Conservation (phyloP, 2,329 filamentous ascomycete genomes). For the Penicillium janthinellum region DNA sequence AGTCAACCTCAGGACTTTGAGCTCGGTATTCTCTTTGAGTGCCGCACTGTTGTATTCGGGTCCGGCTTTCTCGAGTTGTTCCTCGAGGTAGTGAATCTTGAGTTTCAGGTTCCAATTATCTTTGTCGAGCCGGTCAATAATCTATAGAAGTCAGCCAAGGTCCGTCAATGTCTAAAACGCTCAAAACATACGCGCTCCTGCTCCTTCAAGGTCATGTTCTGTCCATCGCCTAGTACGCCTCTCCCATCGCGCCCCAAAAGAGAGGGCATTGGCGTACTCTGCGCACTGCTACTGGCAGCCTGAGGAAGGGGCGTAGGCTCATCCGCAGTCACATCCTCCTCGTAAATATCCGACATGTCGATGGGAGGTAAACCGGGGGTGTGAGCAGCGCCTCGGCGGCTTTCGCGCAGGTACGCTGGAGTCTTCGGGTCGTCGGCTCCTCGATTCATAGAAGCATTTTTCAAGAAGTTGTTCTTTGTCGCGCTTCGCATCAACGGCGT, state of each 20-base stretch:
- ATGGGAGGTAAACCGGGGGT: constrained; percentile 73
- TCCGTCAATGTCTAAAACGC: neutral
- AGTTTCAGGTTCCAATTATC: constrained; percentile 97
- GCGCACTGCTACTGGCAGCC: constrained; percentile 74
- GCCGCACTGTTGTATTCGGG: constrained; percentile 88
- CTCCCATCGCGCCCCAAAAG: constrained; percentile 65
- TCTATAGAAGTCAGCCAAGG: constrained; percentile 42
- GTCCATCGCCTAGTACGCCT: constrained; percentile 74
- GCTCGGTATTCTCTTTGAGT: constrained; percentile 90
- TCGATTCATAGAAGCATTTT: constrained; percentile 61
- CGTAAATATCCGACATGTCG: constrained; percentile 69
- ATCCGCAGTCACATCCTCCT: constrained; percentile 63
- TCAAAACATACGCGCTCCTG: constrained; percentile 72
- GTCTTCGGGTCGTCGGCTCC: constrained; percentile 62
- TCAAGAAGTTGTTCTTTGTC: constrained; percentile 67
- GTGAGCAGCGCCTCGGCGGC: constrained; percentile 67
- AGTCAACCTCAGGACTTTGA: constrained; percentile 89
- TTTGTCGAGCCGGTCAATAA: constrained; percentile 93
- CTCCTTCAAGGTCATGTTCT: constrained; percentile 82
- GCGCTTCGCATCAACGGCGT: constrained; percentile 84
- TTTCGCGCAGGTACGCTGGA: constrained; percentile 65
- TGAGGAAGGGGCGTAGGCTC: constrained; percentile 76
- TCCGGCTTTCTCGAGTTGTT: constrained; percentile 81
- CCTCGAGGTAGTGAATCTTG: constrained; percentile 95
- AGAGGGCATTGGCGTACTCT: constrained; percentile 78